Conservation (phyloP, 2,329 filamentous ascomycete genomes). For the Zymoseptoria tritici region DNA sequence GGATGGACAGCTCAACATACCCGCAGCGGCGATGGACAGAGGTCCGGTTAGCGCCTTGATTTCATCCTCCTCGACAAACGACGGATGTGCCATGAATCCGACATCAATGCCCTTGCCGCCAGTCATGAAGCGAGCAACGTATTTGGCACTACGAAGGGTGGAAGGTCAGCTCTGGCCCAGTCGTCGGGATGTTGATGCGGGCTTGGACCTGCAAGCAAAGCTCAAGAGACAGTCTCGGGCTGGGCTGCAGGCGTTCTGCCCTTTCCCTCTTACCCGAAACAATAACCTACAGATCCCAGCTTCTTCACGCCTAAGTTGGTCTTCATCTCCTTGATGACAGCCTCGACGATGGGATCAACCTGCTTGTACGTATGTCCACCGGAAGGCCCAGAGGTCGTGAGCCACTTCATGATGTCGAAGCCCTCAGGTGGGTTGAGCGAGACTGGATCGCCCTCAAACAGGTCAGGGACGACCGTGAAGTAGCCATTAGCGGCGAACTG, state of each 20-base stretch:
- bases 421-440: slow-evolving; percentile 45
- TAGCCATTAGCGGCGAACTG: slow-evolving; percentile 68
- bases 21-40: slow-evolving; percentile 55
- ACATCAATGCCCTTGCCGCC: slow-evolving; percentile 53
- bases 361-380: slow-evolving; percentile 34
- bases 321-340: slow-evolving; percentile 41
- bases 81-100: slow-evolving; percentile 70
- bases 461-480: slow-evolving; percentile 59
- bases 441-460: slow-evolving; percentile 61
- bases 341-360: slow-evolving; percentile 48
- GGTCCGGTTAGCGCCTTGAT: slow-evolving; percentile 51
- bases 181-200: background rate
- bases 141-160: slow-evolving; percentile 38
- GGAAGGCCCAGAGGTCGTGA: slow-evolving; percentile 29
- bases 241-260: too few relatives aligned
- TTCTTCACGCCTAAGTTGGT: slow-evolving; percentile 41
- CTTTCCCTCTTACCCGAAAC: slow-evolving; percentile 20
- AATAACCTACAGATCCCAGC: slow-evolving; percentile 38
- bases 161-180: background rate
- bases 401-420: slow-evolving; percentile 46
- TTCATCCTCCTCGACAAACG: slow-evolving; percentile 59
- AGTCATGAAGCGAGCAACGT: slow-evolving; percentile 55
- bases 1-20: slow-evolving; percentile 27
- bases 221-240: too few relatives aligned
- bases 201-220: too few relatives aligned